Evolutionary conservation across 1,284 basidiomycete genomes (phyloP).

Genomic region (Leucoagaricus sp.): DNA sequence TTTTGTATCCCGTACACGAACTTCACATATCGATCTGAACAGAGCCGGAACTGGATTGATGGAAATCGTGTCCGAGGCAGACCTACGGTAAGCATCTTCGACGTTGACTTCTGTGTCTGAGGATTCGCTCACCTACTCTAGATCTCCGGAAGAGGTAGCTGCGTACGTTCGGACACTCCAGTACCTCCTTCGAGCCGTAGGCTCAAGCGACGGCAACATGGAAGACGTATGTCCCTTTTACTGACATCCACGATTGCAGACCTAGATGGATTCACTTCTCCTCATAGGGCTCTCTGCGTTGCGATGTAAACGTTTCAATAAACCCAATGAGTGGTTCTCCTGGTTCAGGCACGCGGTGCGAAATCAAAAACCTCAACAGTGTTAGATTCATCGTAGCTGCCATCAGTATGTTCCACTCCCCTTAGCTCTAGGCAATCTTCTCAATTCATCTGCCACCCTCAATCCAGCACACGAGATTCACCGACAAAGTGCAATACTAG

Average conservation of each 20-base stretch:
- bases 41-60: constrained; percentile 88
- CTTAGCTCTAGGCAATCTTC: neutral
- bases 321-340: constrained; percentile 58
- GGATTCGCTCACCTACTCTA: constrained; percentile 32
- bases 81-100: constrained; percentile 68
- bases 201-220: constrained; percentile 96
- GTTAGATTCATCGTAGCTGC: constrained; percentile 86
- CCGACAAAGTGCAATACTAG: constrained; percentile 70
- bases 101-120: no score
- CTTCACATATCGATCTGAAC: constrained; percentile 85
- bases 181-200: constrained; percentile 78
- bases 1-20: constrained; percentile 54
- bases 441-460: no score
- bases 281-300: constrained; percentile 84
- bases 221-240: constrained; percentile 67
- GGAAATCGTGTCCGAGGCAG: constrained; percentile 96
- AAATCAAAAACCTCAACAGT: constrained; percentile 98
- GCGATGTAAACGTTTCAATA: constrained; percentile 96
- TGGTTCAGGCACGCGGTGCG: constrained; percentile 81
- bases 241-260: neutral
- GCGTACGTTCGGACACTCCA: constrained; percentile 89
- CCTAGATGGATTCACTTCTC: neutral
- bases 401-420: constrained; percentile 60
- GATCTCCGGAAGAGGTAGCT: constrained; percentile 89
- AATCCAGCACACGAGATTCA: constrained; percentile 60